phyloP scores from a whole-genome alignment of 129 eudicot genomes.

The Smallanthus sonchifolius region DNA sequence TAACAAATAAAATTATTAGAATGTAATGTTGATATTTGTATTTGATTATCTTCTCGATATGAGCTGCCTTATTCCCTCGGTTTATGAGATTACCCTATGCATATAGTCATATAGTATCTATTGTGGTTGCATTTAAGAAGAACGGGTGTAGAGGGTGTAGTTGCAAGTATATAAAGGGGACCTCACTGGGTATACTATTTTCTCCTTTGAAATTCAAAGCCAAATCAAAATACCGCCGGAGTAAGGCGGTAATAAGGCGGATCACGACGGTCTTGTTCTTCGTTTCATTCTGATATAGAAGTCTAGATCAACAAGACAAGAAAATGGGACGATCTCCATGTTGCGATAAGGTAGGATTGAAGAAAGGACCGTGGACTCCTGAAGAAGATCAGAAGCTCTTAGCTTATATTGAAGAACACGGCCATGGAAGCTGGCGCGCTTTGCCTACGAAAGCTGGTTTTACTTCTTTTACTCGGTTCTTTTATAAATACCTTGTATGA shows the following conservation, averaged over 20 bases:
- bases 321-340: constrained; percentile 89
- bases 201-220: background rate
- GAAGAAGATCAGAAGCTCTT: constrained; percentile 93
- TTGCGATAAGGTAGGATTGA: constrained; percentile 80
- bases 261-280: background rate
- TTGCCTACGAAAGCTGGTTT: constrained; percentile 87
- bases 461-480: constrained; percentile 1
- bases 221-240: background rate
- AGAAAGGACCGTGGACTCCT: constrained; percentile 98
- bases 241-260: background rate
- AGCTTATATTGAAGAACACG: constrained; percentile 83
- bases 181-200: background rate
- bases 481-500: background rate
- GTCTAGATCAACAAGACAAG: background rate
- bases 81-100: background rate
- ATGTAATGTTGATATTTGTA: too few relatives aligned
- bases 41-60: background rate
- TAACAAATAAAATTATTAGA: too few relatives aligned
- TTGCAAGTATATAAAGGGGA: constrained; percentile 25
- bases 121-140: constrained; percentile 9
- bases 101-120: background rate
- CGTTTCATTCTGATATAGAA: background rate
- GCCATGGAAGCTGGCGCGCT: constrained; percentile 98
- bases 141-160: background rate
- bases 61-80: background rate